These are phyloP conservation scores for Sicyos baderoa DNA, from an alignment of 306 rosid species.

Conservation along the genomic window DNA sequence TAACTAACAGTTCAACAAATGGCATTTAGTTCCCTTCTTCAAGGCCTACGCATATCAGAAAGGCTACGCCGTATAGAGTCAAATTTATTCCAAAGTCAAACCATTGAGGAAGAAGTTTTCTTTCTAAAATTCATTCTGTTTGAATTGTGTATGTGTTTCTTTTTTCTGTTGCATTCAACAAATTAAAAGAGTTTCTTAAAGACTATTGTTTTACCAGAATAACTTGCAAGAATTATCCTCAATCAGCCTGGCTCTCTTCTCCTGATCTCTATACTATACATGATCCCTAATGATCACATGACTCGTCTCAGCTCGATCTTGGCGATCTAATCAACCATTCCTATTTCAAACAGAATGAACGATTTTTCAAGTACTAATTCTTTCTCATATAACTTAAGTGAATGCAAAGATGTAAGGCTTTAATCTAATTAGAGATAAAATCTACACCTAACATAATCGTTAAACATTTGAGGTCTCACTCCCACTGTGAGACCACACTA, in stretches of 20 bases:
- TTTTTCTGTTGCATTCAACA: no score
- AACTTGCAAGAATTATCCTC: background rate
- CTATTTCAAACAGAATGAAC: slow-evolving; percentile 2
- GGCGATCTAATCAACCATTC: background rate
- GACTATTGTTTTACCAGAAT: background rate
- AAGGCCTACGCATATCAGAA: background rate
- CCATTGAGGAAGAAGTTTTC: background rate
- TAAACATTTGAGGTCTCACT: background rate
- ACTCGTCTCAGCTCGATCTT: background rate
- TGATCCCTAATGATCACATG: background rate
- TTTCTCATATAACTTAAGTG: background rate
- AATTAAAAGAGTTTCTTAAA: accelerated
- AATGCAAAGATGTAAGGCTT: background rate
- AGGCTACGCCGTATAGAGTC: background rate
- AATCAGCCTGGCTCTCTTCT: background rate
- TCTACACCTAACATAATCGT: background rate
- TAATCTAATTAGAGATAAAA: background rate
- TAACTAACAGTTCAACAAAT: background rate
- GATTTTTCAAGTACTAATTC: background rate
- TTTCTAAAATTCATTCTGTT: no score
- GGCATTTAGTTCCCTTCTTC: background rate
- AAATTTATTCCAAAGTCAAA: background rate
- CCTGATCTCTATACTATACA: background rate
- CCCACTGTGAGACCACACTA: background rate
- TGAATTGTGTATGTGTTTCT: no score